Base-by-base conservation (phyloP, 2,329 filamentous ascomycete genomes). In the Cadophora sp. region DNA sequence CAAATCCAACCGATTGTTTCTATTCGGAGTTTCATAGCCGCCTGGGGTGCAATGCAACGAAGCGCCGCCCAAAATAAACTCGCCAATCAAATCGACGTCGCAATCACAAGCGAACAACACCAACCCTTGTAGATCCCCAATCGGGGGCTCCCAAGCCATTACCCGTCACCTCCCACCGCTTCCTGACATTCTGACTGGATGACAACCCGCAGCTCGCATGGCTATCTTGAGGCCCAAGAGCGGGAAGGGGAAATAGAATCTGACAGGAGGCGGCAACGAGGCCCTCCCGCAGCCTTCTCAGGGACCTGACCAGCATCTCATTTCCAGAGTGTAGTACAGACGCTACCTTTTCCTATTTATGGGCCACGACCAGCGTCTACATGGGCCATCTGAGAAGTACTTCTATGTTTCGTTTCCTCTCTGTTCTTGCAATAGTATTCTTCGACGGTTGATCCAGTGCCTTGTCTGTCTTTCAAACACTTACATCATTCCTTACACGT, bases 321-420 rank as follows among this genome's bases (percentile, higher is more conserved):
- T 51, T 30, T 33, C 50, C 14, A n/a, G 14, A n/a, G 20, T 3
- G 56, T 36, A 8, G 45, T 41, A 50, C 50, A 64, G 47, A 20
- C 20, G 51, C 47, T 36, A 14, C 11, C 20, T 48, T 66, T 66
- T 73, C 64, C 67, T 74, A 74, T 73, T 74, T 73, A 66, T 74
- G 73, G 73, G 69, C 71, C 65, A 60, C 64, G 41, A 43, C 62
- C 68, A 65, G 73, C 73, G 71, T 70, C 67, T 74, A 75, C 61
- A 27, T 66, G 55, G 66, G 58, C 48, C 48, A 59, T 65, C 67
- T 59, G 69, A 72, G 68, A 71, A 75, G 73, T 76, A 76, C 71
- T 73, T 75, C 69, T 72, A 74, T 70, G 70, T 75, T 72, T 70
- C 65, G 67, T 72, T 71, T 71, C 68, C 69, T 63, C 68, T 33